Base-by-base conservation (phyloP, 257 asterid genomes). In the Solanum clarkiae region DNA sequence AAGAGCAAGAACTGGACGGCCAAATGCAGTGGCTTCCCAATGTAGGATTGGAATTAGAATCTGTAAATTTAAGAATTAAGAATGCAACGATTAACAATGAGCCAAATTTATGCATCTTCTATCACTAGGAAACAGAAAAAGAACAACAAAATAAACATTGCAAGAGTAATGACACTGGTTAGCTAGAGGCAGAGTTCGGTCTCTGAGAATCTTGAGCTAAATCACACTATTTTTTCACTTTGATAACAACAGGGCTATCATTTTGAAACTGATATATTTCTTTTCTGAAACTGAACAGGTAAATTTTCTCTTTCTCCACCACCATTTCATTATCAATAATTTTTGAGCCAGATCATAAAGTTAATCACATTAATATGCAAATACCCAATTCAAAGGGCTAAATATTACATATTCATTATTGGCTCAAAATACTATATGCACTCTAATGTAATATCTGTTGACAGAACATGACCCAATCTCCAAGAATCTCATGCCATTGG, bases 21-120 rank as follows among this genome's bases (percentile, higher is more conserved):
- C 87, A 65, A 88, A 88, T 10, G 91, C 84, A 44, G 49, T 62
- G 82, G 87, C 85, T 84, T 88, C 91, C 91, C 91, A 88, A 42
- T 86, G 84, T 55, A 88, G 40, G 63, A 82, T 40, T 80, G 91
- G 91, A 66, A 82, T 62, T 66, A 82, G 49, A 26, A 82, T 66
- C 85, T 82, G 56, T 53, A 63, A 51, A 53, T 53, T 53, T 22
- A 66, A 82, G 57, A 51, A 53, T 53, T 22, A 66, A 82, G 57
- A 63, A 82, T 82, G 85, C 75, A 22, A 63, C 4, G 47, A 45
- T 82, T 66, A 82, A 51, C 62, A 77, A 77, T 63, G 10, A 75
- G 16, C 62, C 8, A 51, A 8, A 77, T 51, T 77, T 77, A 77
- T 77, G 82, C 62, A 77, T 77, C 82, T 51, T 77, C 26, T 77